These are phyloP conservation scores for Pinus taeda DNA, from an alignment of 75 land plant genomes.

Conservation along the genomic window DNA sequence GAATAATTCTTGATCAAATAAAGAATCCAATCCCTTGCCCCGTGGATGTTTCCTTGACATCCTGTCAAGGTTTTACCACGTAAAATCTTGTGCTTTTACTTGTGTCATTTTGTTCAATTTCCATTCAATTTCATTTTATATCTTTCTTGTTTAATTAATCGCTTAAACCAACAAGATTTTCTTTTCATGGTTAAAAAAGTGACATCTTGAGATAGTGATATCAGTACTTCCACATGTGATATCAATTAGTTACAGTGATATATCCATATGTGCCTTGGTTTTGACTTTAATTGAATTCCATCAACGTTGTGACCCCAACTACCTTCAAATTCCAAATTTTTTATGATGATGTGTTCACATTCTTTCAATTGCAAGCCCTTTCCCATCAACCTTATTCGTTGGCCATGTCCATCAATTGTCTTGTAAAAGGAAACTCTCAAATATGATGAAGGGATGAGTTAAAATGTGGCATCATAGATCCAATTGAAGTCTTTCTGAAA, in stretches of 20 bases:
- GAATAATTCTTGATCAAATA: too few relatives aligned
- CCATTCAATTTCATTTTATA: too few relatives aligned
- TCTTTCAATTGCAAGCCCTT: slow-evolving; percentile 88
- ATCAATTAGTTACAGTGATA: slow-evolving; percentile 93
- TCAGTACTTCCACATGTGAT: slow-evolving; percentile 88
- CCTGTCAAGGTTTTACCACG: too few relatives aligned
- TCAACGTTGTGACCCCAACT: slow-evolving; percentile 93
- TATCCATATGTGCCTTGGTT: slow-evolving; percentile 90
- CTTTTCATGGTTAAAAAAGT: slow-evolving; percentile 78
- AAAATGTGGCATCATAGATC: too few relatives aligned
- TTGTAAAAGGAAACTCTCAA: slow-evolving; percentile 81
- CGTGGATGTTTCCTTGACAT: too few relatives aligned
- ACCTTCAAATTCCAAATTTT: slow-evolving; percentile 89
- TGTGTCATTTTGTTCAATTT: too few relatives aligned
- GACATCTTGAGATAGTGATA: slow-evolving; percentile 91
- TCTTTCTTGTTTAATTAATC: too few relatives aligned
- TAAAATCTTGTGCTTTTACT: too few relatives aligned
- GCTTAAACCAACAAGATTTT: background rate
- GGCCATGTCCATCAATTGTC: slow-evolving; percentile 97
- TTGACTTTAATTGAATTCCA: slow-evolving; percentile 94
- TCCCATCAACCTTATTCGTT: slow-evolving; percentile 74
- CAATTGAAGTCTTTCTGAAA: too few relatives aligned
- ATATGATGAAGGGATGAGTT: slow-evolving; percentile 15
- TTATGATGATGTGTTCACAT: slow-evolving; percentile 94
- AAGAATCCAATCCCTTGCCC: too few relatives aligned